phyloP scores from a whole-genome alignment of 202 grass and related monocot species.

The Bolboschoenoplectus hybrid region DNA sequence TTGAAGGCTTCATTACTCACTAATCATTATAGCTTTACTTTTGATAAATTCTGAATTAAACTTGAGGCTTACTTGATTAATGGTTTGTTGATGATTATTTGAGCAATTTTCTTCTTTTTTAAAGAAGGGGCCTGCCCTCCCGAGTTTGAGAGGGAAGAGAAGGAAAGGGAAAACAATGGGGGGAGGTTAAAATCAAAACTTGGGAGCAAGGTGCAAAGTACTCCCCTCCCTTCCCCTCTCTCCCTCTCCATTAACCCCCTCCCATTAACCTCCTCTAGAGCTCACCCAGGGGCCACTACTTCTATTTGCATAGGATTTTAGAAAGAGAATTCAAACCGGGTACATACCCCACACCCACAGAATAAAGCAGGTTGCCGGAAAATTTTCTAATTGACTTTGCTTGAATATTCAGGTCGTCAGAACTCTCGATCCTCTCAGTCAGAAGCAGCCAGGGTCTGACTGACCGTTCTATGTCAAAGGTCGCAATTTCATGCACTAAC shows the following conservation, averaged over 20 bases:
- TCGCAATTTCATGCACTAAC: constrained; percentile 57
- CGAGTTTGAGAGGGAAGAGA: too few relatives aligned
- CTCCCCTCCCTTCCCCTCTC: too few relatives aligned
- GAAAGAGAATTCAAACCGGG: neutral
- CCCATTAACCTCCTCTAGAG: too few relatives aligned
- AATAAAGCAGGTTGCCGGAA: neutral
- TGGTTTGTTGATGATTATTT: neutral
- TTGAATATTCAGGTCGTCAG: constrained; percentile 60
- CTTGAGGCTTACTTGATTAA: neutral
- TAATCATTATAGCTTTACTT: neutral
- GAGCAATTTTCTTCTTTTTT: neutral
- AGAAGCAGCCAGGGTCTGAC: constrained; percentile 62
- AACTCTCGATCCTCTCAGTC: constrained; percentile 70
- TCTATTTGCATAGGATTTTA: neutral
- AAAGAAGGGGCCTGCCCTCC: neutral
- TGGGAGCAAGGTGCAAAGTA: too few relatives aligned
- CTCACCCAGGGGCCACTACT: neutral
- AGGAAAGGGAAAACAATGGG: too few relatives aligned
- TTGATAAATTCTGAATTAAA: neutral
- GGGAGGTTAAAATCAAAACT: too few relatives aligned
- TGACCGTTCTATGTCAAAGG: constrained; percentile 59
- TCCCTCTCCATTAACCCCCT: too few relatives aligned
- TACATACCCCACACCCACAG: neutral
- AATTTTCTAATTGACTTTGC: constrained; percentile 1
- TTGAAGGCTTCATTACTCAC: neutral